phyloP scores from a whole-genome alignment of 1,284 basidiomycete genomes.

The Volvariella surrecta region DNA sequence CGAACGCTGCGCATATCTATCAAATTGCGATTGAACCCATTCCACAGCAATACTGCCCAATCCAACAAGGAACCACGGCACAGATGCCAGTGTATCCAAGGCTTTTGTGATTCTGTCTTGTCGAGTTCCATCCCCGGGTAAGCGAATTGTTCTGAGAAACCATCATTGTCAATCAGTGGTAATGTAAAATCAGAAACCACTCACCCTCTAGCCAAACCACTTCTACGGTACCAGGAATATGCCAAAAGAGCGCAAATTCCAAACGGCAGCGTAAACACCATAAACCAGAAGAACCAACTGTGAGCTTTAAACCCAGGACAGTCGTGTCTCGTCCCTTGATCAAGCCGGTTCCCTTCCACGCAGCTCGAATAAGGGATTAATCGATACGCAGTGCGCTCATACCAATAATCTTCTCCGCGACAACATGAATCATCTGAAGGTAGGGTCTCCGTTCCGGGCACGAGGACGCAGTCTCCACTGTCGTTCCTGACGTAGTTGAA shows the following conservation, averaged over 20 bases:
- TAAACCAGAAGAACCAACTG: conserved; percentile 76
- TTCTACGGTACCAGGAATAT: conserved; percentile 72
- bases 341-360: conserved; percentile 64
- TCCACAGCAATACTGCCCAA: conserved; percentile 68
- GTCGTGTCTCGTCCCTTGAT: conserved; percentile 61
- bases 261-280: conserved; percentile 68
- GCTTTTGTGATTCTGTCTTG: conserved; percentile 39
- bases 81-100: conserved; percentile 67
- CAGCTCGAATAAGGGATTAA: conserved; percentile 85
- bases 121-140: conserved; percentile 46
- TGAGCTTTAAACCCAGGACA: conserved; percentile 77
- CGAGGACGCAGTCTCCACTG: conserved; percentile 68
- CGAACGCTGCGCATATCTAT: conserved; percentile 33
- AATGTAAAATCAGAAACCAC: conserved; percentile 19
- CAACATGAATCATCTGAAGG: conserved; percentile 54
- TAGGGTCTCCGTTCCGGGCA: conserved; percentile 56
- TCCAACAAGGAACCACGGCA: conserved; percentile 85
- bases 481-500: conserved; percentile 78
- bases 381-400: conserved; percentile 84
- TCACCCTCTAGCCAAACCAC: conserved; percentile 64
- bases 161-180: conserved; percentile 4
- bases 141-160: conserved; percentile 48
- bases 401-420: conserved; percentile 72
- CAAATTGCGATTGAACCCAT: conserved; percentile 41
- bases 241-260: conserved; percentile 64